Percentiles rank a stretch among this genome's conserved stretches.
Conservation (phyloP, 306 rosid genomes). For the Spatholobus suberectus region DNA sequence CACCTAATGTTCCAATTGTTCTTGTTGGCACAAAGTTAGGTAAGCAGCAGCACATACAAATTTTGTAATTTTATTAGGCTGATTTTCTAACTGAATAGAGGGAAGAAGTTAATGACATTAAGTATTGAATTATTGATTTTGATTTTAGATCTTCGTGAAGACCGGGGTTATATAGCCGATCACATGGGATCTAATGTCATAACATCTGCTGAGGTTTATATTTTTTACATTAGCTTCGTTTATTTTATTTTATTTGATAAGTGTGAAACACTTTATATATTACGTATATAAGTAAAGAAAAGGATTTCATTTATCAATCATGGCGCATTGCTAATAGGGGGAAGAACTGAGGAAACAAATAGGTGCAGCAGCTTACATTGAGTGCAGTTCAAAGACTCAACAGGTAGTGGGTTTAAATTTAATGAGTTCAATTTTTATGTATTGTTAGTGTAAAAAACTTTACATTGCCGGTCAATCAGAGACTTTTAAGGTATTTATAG, state of each 20-base stretch:
- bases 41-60: slow-evolving; percentile 35
- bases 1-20: slow-evolving; percentile 93
- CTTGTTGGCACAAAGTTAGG: slow-evolving; percentile 99
- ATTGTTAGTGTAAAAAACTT: not conserved
- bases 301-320: slow-evolving; percentile 28
- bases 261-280: not conserved
- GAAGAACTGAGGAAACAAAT: slow-evolving; percentile 98
- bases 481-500: no score
- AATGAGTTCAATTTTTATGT: not conserved
- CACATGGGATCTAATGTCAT: slow-evolving; percentile 79
- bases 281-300: not conserved
- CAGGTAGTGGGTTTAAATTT: slow-evolving; percentile 58
- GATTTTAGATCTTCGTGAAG: slow-evolving; percentile 84
- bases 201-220: slow-evolving; percentile 76
- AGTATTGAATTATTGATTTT: slow-evolving; percentile 28
- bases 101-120: slow-evolving; percentile 24
- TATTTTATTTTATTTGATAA: not conserved
- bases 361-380: slow-evolving; percentile 97
- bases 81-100: not conserved
- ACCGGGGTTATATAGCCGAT: slow-evolving; percentile 74
- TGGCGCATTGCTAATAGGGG: slow-evolving; percentile 60
- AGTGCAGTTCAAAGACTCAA: slow-evolving; percentile 98
- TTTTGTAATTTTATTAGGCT: not conserved
- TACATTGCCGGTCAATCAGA: not conserved
- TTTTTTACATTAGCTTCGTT: not conserved